Base-by-base conservation (phyloP, 495 filamentous ascomycete species). In the Talaromyces stipitatus region DNA sequence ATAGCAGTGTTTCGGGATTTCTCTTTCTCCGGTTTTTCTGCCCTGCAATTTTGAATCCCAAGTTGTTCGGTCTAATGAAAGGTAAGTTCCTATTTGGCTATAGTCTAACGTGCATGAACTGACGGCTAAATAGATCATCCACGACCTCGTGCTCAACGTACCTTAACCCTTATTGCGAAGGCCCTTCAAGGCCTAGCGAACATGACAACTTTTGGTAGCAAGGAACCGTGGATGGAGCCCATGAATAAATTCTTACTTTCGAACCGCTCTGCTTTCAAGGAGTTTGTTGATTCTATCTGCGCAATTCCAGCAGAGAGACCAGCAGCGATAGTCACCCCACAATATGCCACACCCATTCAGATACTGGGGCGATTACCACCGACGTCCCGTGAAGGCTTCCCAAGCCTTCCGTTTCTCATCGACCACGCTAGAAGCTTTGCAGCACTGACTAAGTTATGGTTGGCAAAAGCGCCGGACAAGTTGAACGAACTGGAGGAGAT, bases 191-290 rank as follows among this genome's bases (percentile, higher is more conserved):
- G 89, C 14, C 78, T 99, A 36, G 94, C 92, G 18, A 97, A 97
- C 65, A 84, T 97, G 73, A 89, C 89, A 10, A 91, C 84, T 2
- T 97, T 97, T 59, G 95, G 94, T 55, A 88, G 86, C 64, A 97
- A 97, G 68, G 94, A 97, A 69, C 82, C 86, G 3, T 99, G 92
- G 91, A 99, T 99, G 94, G 95, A 95, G 70, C 90, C 90, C 4
- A 97, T 97, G 95, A 99, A 97, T 65, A 80, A 78, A 52, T 80
- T 82, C 54, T 58, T 80, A 43, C 66, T 70, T 46, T 69, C 68
- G 14, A 78, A 82, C 63, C 75, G 78, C 47, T 52, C 65, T 55
- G 83, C 87, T 22, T 89, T 97, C 72, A 95, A 91, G 67, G 78
- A 85, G 24, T 97, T 92, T 62, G 84, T 97, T 58, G 92, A 97